These are phyloP conservation scores for Thamnidium elegans DNA, from an alignment of 192 early-diverging fungal genomes.

Conservation along the genomic window DNA sequence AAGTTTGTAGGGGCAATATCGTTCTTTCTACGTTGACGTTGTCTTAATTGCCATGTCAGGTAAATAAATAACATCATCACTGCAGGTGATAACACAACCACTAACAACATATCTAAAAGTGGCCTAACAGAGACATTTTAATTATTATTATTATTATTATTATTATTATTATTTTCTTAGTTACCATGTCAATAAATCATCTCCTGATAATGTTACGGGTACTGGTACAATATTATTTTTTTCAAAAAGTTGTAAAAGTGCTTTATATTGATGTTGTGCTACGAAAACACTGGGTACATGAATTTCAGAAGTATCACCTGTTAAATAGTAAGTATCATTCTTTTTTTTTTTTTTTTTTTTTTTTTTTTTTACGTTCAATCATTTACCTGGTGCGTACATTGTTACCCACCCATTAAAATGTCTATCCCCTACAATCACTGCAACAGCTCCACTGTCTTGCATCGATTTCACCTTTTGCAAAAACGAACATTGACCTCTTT, in stretches of 20 bases:
- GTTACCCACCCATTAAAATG: slow-evolving; percentile 75
- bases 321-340: slow-evolving; percentile 8
- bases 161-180: neutral
- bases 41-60: slow-evolving; percentile 65
- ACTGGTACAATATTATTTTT: slow-evolving; percentile 20
- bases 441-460: slow-evolving; percentile 81
- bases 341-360: neutral
- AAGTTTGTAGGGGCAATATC: slow-evolving; percentile 76
- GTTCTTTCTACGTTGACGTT: slow-evolving; percentile 65
- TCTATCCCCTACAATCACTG: slow-evolving; percentile 86
- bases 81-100: slow-evolving; percentile 80
- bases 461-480: slow-evolving; percentile 88
- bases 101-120: slow-evolving; percentile 76
- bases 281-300: slow-evolving; percentile 88
- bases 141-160: neutral
- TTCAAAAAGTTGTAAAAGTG: slow-evolving; percentile 43
- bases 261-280: slow-evolving; percentile 65
- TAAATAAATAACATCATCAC: slow-evolving; percentile 78
- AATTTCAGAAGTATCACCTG: slow-evolving; percentile 84
- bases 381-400: slow-evolving; percentile 76
- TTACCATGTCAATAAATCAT: slow-evolving; percentile 47
- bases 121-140: slow-evolving; percentile 40
- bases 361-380: neutral
- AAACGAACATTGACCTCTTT: slow-evolving; percentile 90
- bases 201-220: slow-evolving; percentile 33